phyloP scores from a whole-genome alignment of 768 basidiomycete species.

The Suillus fuscotomentosus region DNA sequence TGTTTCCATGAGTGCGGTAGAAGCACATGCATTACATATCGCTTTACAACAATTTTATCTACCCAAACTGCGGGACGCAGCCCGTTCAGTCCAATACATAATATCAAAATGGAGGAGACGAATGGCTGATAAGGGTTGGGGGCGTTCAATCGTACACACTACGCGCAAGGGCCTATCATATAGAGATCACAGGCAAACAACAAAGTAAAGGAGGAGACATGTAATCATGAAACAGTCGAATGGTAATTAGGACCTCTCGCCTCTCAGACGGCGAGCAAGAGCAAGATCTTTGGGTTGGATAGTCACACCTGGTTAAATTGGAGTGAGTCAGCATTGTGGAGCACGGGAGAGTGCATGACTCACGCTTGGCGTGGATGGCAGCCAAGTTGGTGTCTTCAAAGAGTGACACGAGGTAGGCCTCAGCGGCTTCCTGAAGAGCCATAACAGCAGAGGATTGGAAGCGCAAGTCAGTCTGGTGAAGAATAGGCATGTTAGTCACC shows the following conservation, averaged over 20 bases:
- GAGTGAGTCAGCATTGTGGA: constrained; percentile 11
- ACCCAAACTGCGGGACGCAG: constrained; percentile 12
- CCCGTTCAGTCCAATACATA: constrained; percentile 3
- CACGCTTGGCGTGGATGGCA: constrained; percentile 85
- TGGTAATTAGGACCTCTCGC: constrained; percentile 65
- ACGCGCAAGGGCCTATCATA: constrained; percentile 26
- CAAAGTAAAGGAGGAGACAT: constrained; percentile 8
- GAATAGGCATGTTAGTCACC: constrained; percentile 4
- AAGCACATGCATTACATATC: constrained; percentile 23
- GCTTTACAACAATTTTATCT: constrained; percentile 29
- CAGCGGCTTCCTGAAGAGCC: constrained; percentile 91
- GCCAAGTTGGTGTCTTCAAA: constrained; percentile 92
- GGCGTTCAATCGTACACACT: constrained; percentile 28
- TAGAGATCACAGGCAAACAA: constrained; percentile 15
- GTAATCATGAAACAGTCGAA: not conserved
- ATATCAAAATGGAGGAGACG: constrained; percentile 9
- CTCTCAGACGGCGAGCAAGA: constrained; percentile 81
- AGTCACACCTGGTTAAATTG: constrained; percentile 43
- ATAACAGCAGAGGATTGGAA: constrained; percentile 96
- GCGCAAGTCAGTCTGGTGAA: constrained; percentile 74
- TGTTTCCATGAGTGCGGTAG: constrained; percentile 10
- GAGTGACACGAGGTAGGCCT: constrained; percentile 84
- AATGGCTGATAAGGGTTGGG: constrained; percentile 5
- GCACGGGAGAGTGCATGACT: constrained; percentile 16
- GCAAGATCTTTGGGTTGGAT: constrained; percentile 89